phyloP scores from a whole-genome alignment of 176 grass and related monocot genomes.

The Puya raimondii region DNA sequence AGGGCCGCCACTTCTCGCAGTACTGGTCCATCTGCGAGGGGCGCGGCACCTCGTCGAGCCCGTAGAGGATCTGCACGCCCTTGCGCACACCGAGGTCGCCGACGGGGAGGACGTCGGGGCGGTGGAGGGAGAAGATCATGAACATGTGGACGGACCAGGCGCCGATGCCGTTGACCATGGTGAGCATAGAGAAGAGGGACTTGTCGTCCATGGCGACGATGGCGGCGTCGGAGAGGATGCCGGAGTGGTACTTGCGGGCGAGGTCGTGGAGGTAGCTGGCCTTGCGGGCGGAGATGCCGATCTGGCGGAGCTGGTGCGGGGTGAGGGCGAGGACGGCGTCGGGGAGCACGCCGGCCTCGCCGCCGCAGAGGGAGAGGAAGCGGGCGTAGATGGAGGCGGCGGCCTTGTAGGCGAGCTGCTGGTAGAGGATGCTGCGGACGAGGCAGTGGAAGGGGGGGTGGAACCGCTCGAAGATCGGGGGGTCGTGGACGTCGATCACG shows the following conservation, averaged over 20 bases:
- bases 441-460: conserved; percentile 88
- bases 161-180: conserved; percentile 96
- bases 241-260: conserved; percentile 54
- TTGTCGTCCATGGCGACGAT: no score
- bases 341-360: conserved; percentile 59
- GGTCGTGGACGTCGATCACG: conserved; percentile 74
- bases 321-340: conserved; percentile 78
- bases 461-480: conserved; percentile 68
- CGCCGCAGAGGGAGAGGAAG: conserved; percentile 66
- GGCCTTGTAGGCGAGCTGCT: conserved; percentile 93
- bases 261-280: conserved; percentile 90
- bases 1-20: conserved; percentile 82
- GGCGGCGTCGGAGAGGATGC: no score
- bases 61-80: conserved; percentile 84
- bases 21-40: conserved; percentile 84
- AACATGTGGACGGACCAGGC: conserved; percentile 99
- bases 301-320: conserved; percentile 78
- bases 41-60: conserved; percentile 57
- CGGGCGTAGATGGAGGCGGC: conserved; percentile 77
- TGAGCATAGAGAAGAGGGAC: conserved; percentile 69
- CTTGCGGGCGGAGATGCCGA: conserved; percentile 88
- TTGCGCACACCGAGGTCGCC: conserved; percentile 82
- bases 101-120: conserved; percentile 82
- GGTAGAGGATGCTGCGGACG: conserved; percentile 83
- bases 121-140: conserved; percentile 93